Conservation (phyloP, 2,329 filamentous ascomycete genomes). For the Alternaria infectoria region DNA sequence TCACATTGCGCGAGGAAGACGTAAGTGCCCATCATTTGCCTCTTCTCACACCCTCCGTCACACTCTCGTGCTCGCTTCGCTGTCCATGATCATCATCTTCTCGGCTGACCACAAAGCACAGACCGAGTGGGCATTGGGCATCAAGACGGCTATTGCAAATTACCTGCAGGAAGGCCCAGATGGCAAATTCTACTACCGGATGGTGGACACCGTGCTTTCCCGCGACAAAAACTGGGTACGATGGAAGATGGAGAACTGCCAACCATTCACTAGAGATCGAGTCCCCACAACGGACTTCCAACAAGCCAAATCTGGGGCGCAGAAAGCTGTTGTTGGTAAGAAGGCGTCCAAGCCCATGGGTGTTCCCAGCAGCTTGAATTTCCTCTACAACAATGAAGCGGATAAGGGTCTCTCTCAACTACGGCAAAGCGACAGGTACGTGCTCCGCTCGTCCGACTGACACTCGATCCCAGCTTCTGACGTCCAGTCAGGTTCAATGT, state of each 20-base stretch:
- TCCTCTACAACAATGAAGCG: constrained; percentile 72
- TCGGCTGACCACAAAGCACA: constrained; percentile 52
- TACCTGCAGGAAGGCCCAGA: constrained; percentile 83
- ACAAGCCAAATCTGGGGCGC: constrained; percentile 70
- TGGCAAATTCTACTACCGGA: constrained; percentile 91
- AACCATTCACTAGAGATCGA: constrained; percentile 78
- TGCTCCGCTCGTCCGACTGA: constrained; percentile 35
- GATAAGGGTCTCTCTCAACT: constrained; percentile 71
- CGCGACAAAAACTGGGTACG: constrained; percentile 98
- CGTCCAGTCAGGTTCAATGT: constrained; percentile 64
- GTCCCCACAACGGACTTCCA: constrained; percentile 73
- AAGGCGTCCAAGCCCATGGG: constrained; percentile 63
- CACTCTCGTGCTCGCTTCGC: constrained; percentile 20
- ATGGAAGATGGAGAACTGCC: constrained; percentile 96
- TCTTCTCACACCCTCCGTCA: constrained; percentile 19
- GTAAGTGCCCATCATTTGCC: constrained; percentile 58
- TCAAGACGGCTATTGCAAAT: constrained; percentile 77
- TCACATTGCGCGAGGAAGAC: constrained; percentile 81
- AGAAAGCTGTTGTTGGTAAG: constrained; percentile 72
- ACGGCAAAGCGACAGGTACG: constrained; percentile 64
- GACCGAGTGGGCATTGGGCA: constrained; percentile 83
- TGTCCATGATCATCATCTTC: constrained; percentile 30
- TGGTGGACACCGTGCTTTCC: constrained; percentile 94
- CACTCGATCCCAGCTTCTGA: constrained; percentile 28
- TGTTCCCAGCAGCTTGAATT: constrained; percentile 56